Conservation (phyloP, 768 basidiomycete species). For the Nidularia pulvinata region DNA sequence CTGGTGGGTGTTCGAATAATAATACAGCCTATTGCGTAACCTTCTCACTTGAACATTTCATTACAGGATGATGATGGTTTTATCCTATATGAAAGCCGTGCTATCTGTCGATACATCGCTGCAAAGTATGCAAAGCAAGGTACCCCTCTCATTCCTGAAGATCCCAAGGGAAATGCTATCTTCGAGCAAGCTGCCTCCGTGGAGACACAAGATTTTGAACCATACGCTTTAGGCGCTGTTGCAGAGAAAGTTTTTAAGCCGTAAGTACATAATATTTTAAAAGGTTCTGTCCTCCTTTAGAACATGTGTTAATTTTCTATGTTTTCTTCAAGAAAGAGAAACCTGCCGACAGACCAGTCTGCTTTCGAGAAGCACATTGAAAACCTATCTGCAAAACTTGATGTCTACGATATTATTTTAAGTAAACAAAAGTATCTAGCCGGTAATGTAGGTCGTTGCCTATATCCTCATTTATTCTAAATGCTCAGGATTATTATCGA, state of each 20-base stretch:
- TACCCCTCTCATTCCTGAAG: conserved; percentile 43
- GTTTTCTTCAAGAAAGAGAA: too few species aligned
- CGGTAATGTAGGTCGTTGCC: conserved; percentile 44
- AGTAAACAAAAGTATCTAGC: conserved; percentile 52
- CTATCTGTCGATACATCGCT: conserved; percentile 57
- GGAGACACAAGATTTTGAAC: conserved; percentile 53
- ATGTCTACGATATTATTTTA: conserved; percentile 53
- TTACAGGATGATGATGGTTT: too few species aligned
- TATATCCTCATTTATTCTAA: not conserved
- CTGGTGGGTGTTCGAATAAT: too few species aligned
- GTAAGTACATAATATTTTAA: conserved; percentile 31
- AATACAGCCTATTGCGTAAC: too few species aligned
- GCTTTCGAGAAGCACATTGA: conserved; percentile 19
- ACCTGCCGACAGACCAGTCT: conserved; percentile 20
- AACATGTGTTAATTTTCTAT: not conserved
- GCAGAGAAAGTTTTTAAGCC: conserved; percentile 52
- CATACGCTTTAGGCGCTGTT: conserved; percentile 31
- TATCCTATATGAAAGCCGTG: too few species aligned
- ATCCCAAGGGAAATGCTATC: too few species aligned
- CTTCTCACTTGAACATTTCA: too few species aligned
- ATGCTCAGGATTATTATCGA: not conserved
- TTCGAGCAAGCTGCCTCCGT: conserved; percentile 48
- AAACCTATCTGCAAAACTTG: conserved; percentile 34
- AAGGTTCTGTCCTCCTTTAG: not conserved
- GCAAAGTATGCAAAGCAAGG: conserved; percentile 53